Base-by-base conservation (phyloP, 257 asterid species). In the Capsicum rhomboideum region DNA sequence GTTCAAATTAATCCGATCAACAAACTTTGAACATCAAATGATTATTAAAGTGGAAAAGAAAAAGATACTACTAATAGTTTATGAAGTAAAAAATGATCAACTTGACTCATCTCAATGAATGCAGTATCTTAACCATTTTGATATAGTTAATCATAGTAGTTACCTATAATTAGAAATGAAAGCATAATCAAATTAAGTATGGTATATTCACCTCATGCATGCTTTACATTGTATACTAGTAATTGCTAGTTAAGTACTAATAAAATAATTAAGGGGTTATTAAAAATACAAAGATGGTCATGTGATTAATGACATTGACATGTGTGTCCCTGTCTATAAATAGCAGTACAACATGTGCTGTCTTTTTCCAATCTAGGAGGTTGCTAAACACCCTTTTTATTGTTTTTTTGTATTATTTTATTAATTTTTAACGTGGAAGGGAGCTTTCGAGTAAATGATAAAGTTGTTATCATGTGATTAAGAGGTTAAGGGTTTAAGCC, bases 251-350 rank as follows among this genome's bases (percentile, higher is more conserved):
- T 26, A 42, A 72, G 23, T 14, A n/a, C 3, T 26, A 46, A 44
- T 4, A 7, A 46, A 46, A 23, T 14, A 34, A 34, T 34, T 34
- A 46, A 71, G 42, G 58, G 14, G 10, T 7, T 46, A 34, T 34
- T 34, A 17, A 75, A 74, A 49, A 23, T 23, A 83, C 86, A 44
- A 83, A 29, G 10, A 50, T 42, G 63, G 82, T 37, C 6, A 9
- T 69, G 6, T 8, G 29, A 16, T 50, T 85, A 53, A 28, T 52
- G 26, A 82, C 18, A 82, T 75, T 77, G 82, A 82, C 88, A 66
- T 55, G 23, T 82, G 53, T 82, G 82, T 50, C 88, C 69, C 28
- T 75, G 55, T 28, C 44, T 68, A n/a, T 40, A 18, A 72, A 34
- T n/a, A 2, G 80, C n/a, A 8, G 40, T 61, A 78, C 83, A 31